phyloP scores from a whole-genome alignment of 2,329 filamentous ascomycete genomes.

The Dichotomopilus funicola region DNA sequence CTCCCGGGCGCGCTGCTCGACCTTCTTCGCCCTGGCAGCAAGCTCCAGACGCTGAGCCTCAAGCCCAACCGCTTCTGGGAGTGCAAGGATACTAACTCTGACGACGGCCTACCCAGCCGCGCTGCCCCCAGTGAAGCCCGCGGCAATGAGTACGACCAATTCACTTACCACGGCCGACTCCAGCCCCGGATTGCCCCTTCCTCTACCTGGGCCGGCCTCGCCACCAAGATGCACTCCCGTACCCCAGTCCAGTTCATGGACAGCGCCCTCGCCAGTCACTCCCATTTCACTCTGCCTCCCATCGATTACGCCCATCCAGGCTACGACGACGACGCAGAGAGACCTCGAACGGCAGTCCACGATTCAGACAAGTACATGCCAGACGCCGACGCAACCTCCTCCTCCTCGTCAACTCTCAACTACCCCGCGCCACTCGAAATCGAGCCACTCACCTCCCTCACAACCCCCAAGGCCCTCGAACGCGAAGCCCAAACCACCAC shows the following conservation, averaged over 20 bases:
- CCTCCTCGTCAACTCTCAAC: too few species aligned
- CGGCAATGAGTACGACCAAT: conserved; percentile 11
- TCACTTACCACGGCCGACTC: conserved; percentile 8
- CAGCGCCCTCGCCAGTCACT: conserved; percentile 18
- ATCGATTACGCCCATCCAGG: background rate
- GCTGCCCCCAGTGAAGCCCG: background rate
- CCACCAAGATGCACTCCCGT: conserved; percentile 20
- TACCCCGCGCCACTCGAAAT: conserved; percentile 5
- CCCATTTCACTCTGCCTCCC: conserved; percentile 20
- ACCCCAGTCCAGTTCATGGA: conserved; percentile 28
- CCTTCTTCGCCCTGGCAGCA: conserved; percentile 41
- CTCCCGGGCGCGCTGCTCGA: conserved; percentile 59
- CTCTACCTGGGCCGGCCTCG: conserved; percentile 13
- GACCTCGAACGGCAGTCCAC: too few species aligned
- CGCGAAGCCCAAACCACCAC: background rate
- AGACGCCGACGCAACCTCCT: too few species aligned
- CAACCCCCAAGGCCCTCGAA: conserved; percentile 11
- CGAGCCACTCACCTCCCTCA: conserved; percentile 19
- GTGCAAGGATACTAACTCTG: background rate
- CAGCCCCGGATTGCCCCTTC: conserved; percentile 3
- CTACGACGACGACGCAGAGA: background rate
- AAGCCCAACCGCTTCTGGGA: conserved; percentile 58
- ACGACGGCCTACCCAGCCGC: background rate
- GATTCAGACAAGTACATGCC: too few species aligned
- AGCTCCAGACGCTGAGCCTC: conserved; percentile 47